Evolutionary conservation across 371 early-diverging fungal species (phyloP).

Genomic region (Mucor racemosus): DNA sequence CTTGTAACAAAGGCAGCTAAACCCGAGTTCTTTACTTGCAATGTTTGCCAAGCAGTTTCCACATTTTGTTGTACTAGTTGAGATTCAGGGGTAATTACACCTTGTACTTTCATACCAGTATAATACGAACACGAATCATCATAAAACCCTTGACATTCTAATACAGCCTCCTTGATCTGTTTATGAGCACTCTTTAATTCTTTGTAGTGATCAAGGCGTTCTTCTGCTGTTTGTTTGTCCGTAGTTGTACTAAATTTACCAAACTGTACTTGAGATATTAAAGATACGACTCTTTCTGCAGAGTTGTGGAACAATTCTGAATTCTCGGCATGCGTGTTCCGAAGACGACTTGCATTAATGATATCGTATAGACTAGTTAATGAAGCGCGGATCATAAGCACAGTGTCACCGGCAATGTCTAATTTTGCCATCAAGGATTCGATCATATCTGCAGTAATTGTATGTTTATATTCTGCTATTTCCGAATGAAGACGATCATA

Average conservation of each 20-base stretch:
- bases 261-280: constrained; percentile 2
- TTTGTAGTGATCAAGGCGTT: constrained; percentile 26
- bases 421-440: constrained; percentile 29
- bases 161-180: constrained; percentile 32
- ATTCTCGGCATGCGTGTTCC: constrained; percentile 47
- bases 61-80: constrained; percentile 31
- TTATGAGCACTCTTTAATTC: constrained; percentile 27
- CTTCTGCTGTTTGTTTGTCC: constrained; percentile 15
- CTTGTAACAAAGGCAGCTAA: constrained; percentile 25
- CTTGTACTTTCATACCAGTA: constrained; percentile 36
- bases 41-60: constrained; percentile 23
- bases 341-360: constrained; percentile 45
- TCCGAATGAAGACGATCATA: constrained; percentile 34
- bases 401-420: constrained; percentile 38
- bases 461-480: constrained; percentile 14
- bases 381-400: constrained; percentile 32
- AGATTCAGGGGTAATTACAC: constrained; percentile 23
- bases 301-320: constrained; percentile 23
- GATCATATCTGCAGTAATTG: constrained; percentile 22
- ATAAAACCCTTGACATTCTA: constrained; percentile 46
- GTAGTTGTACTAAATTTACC: constrained; percentile 15
- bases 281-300: constrained; percentile 6
- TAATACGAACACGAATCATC: constrained; percentile 49
- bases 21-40: constrained; percentile 14
- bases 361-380: constrained; percentile 45